A percentile compares a stretch with the other conserved stretches of the same genome.
phyloP scores from a whole-genome alignment of 2,329 filamentous ascomycete genomes.

The Coniochaeta hoffmannii region DNA sequence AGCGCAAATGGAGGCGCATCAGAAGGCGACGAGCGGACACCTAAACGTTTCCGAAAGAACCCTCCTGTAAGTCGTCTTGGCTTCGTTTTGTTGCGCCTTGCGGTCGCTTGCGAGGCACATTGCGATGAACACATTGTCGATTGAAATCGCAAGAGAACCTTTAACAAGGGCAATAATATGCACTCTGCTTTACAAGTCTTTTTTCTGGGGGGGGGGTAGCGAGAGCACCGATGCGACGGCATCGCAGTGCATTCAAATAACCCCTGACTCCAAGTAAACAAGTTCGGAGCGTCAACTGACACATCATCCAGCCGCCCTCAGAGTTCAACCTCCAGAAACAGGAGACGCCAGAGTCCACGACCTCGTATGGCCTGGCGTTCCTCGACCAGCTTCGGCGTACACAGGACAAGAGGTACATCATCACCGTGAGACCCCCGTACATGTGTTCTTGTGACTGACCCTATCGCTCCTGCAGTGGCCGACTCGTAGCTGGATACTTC shows the following conservation, averaged over 20 bases:
- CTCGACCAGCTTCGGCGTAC: constrained; percentile 68
- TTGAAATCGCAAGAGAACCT: not conserved
- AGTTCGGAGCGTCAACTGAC: constrained; percentile 8
- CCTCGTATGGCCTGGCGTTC: constrained; percentile 63
- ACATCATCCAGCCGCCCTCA: constrained; percentile 10
- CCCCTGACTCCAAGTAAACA: not conserved
- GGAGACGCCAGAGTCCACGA: constrained; percentile 63
- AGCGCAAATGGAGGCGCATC: constrained; percentile 30
- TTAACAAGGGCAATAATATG: too few relatives aligned
- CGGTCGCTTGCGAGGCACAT: not conserved
- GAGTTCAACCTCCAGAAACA: constrained; percentile 43
- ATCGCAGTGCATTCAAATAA: not conserved
- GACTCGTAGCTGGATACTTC: constrained; percentile 68
- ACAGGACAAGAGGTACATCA: constrained; percentile 70
- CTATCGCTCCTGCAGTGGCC: constrained; percentile 45
- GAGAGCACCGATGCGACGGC: not conserved
- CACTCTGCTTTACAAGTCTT: too few relatives aligned
- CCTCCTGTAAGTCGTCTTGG: not conserved
- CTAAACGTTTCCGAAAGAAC: constrained; percentile 38
- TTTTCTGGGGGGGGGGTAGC: too few relatives aligned
- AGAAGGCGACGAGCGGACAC: constrained; percentile 45
- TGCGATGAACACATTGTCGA: not conserved
- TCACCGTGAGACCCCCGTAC: not conserved
- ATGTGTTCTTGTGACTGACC: constrained; percentile 2
- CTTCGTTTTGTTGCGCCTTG: not conserved